These are phyloP conservation scores for Aspergillus homomorphus DNA, from an alignment of 495 filamentous ascomycete genomes.

Conservation along the genomic window DNA sequence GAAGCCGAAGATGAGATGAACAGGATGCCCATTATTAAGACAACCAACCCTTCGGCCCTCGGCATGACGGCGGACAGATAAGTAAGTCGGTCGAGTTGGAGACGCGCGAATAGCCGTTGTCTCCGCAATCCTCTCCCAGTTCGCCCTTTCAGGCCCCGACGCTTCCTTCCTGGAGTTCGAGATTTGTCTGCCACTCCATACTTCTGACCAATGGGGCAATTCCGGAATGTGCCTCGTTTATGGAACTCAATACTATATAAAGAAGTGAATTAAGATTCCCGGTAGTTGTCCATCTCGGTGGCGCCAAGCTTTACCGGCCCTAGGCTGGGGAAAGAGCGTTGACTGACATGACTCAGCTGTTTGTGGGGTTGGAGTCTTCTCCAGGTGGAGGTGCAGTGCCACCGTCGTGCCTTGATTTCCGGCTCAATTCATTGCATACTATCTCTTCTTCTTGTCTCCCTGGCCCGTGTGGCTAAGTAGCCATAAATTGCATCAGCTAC, in stretches of 20 bases:
- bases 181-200: not conserved
- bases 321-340: not conserved
- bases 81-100: not conserved
- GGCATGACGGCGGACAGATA: not conserved
- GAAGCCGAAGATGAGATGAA: not conserved
- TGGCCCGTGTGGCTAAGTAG: too few species aligned
- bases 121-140: not conserved
- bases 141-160: not conserved
- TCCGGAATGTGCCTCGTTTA: not conserved
- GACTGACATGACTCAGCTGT: not conserved
- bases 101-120: conserved; percentile 3
- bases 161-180: not conserved
- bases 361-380: not conserved
- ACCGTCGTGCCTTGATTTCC: too few species aligned
- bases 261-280: not conserved
- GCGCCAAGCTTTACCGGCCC: conserved; percentile 1
- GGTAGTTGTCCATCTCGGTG: not conserved
- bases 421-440: too few species aligned
- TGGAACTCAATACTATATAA: not conserved
- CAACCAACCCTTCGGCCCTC: not conserved
- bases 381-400: too few species aligned
- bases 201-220: too few species aligned
- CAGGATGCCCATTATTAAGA: not conserved
- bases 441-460: too few species aligned
- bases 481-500: too few species aligned